These are phyloP conservation scores for Conringia planisiliqua DNA, from an alignment of 345 rosid species.

Conservation along the genomic window DNA sequence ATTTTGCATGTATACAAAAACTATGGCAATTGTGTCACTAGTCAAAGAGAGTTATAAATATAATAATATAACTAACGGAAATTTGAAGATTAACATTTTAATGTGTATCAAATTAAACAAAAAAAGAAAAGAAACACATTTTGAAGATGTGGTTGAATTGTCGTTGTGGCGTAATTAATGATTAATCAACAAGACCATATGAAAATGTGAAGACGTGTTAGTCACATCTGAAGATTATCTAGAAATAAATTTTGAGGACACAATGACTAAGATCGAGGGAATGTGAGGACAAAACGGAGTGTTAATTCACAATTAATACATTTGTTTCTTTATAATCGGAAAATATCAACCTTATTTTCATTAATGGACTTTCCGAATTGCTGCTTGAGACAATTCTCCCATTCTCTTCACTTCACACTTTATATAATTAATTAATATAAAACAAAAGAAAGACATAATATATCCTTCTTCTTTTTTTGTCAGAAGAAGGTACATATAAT, in stretches of 20 bases:
- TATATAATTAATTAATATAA: background rate
- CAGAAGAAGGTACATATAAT: too few relatives aligned
- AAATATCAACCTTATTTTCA: background rate
- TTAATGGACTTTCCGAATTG: background rate
- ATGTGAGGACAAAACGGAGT: too few relatives aligned
- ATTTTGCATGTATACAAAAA: background rate
- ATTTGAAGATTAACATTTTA: background rate
- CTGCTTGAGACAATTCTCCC: background rate
- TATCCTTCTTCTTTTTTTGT: too few relatives aligned
- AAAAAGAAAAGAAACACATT: background rate
- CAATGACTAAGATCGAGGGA: background rate
- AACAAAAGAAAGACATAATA: background rate
- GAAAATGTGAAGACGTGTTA: constrained; percentile 2
- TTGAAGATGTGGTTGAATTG: background rate
- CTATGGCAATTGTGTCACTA: too few relatives aligned
- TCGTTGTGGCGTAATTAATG: constrained; percentile 12
- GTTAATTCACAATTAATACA: too few relatives aligned
- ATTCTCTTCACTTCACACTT: background rate
- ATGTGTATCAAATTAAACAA: background rate
- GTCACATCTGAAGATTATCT: background rate
- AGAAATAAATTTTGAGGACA: background rate
- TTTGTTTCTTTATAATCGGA: background rate
- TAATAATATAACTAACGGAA: background rate
- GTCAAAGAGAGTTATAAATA: background rate
- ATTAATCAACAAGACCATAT: background rate